Evolutionary conservation across 2,329 filamentous ascomycete species (phyloP).

Genomic region (Boeremia exigua): DNA sequence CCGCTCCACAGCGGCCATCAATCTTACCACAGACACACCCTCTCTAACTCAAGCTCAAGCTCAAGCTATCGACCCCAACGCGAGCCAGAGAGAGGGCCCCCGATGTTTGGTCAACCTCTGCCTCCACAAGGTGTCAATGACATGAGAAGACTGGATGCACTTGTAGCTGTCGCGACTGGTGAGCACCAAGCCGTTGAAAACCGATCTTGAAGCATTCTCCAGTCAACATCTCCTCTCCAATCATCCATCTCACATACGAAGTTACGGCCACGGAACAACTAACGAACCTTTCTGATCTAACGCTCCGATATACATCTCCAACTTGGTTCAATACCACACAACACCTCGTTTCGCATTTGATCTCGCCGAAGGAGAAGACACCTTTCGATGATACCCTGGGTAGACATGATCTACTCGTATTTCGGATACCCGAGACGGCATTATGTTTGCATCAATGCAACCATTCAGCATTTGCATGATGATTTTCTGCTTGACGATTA

Average conservation of each 20-base stretch:
- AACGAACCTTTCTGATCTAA: slow-evolving; percentile 28
- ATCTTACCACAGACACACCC: slow-evolving; percentile 37
- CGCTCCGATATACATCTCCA: slow-evolving; percentile 22
- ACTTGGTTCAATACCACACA: slow-evolving; percentile 22
- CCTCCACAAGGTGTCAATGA: slow-evolving; percentile 51
- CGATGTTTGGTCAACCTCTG: slow-evolving; percentile 40
- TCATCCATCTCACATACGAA: slow-evolving; percentile 23
- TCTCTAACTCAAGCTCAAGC: slow-evolving; percentile 29
- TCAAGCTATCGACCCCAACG: slow-evolving; percentile 40
- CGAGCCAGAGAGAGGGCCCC: slow-evolving; percentile 38
- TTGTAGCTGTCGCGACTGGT: slow-evolving; percentile 70
- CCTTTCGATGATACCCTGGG: slow-evolving; percentile 43
- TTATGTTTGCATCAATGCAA: slow-evolving; percentile 20
- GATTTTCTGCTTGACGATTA: slow-evolving; percentile 16
- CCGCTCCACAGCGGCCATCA: slow-evolving; percentile 39
- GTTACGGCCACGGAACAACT: slow-evolving; percentile 27
- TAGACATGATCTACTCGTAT: slow-evolving; percentile 29
- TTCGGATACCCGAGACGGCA: slow-evolving; percentile 21
- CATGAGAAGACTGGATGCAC: slow-evolving; percentile 64
- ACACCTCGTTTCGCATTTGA: slow-evolving; percentile 19
- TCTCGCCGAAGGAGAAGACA: slow-evolving; percentile 31
- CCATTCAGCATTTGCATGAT: slow-evolving; percentile 19
- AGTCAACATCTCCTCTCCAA: not conserved
- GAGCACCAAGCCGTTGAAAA: slow-evolving; percentile 53
- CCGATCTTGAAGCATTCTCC: slow-evolving; percentile 19